Percentiles rank a stretch among this genome's conserved stretches.
These are phyloP conservation scores for Colletotrichum navitas DNA, from an alignment of 2,329 filamentous ascomycete genomes.

Conservation along the genomic window DNA sequence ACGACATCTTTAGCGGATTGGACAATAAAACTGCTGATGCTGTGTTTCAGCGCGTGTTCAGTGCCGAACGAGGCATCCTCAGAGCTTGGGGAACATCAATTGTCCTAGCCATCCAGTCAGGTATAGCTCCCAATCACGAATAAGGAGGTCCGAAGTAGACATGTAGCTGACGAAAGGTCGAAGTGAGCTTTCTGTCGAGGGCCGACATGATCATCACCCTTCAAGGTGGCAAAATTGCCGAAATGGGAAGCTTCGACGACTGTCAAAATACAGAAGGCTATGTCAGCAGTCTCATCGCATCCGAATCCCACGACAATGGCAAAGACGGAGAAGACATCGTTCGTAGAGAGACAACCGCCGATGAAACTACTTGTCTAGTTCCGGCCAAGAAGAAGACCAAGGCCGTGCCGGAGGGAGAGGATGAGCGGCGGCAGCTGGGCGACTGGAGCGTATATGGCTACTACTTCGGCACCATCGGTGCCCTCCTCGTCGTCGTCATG, in stretches of 20 bases:
- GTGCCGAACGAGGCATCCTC: constrained; percentile 46
- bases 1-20: constrained; percentile 56
- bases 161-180: background rate
- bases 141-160: background rate
- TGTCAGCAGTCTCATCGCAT: constrained; percentile 47
- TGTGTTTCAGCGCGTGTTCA: constrained; percentile 50
- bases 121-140: constrained; percentile 32
- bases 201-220: constrained; percentile 54
- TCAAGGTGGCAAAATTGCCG: constrained; percentile 48
- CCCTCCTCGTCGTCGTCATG: constrained; percentile 37
- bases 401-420: constrained; percentile 11
- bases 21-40: constrained; percentile 51
- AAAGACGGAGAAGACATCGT: too few relatives aligned
- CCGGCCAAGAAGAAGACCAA: background rate
- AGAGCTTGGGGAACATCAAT: constrained; percentile 50
- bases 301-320: background rate
- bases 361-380: background rate
- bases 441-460: constrained; percentile 49
- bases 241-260: constrained; percentile 52
- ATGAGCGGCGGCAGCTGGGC: constrained; percentile 45
- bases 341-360: background rate
- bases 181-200: constrained; percentile 47
- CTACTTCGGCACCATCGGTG: constrained; percentile 44
- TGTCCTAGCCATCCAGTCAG: constrained; percentile 53
- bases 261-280: constrained; percentile 51